phyloP scores from a whole-genome alignment of 2,329 filamentous ascomycete species.

The Microcyclospora pomicola region DNA sequence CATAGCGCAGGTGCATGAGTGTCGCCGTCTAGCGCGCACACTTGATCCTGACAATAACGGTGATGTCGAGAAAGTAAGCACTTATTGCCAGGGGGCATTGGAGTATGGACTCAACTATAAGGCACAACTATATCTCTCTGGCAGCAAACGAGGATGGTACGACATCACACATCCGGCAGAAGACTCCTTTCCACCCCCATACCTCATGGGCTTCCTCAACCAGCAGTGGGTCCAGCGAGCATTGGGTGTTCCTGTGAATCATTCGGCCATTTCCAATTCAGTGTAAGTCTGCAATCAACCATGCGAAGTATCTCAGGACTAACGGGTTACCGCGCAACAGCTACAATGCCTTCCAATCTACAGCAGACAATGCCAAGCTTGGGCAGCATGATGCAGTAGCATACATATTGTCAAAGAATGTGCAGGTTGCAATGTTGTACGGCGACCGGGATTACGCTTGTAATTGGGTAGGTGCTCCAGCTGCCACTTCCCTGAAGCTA shows the following conservation, averaged over 20 bases:
- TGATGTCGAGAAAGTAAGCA: conserved; percentile 22
- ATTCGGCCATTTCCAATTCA: neutral
- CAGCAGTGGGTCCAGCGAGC: conserved; percentile 42
- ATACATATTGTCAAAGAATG: conserved; percentile 27
- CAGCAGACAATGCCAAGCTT: conserved; percentile 6
- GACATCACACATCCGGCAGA: conserved; percentile 37
- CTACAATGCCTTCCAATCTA: conserved; percentile 2
- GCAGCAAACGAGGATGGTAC: conserved; percentile 38
- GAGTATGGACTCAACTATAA: conserved; percentile 33
- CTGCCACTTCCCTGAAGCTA: too few species aligned
- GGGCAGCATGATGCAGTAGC: conserved; percentile 27
- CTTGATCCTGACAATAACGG: conserved; percentile 39
- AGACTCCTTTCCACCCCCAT: conserved; percentile 31
- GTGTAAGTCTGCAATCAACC: neutral
- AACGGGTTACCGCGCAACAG: neutral
- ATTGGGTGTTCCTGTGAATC: conserved; percentile 38
- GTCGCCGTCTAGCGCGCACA: conserved; percentile 32
- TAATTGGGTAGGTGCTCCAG: conserved; percentile 30
- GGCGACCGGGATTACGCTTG: conserved; percentile 44
- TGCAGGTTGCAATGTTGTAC: conserved; percentile 56
- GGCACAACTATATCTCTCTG: conserved; percentile 30
- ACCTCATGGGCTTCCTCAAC: conserved; percentile 43
- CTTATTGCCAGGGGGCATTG: conserved; percentile 14
- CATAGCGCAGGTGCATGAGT: conserved; percentile 39
- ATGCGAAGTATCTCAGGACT: too few species aligned